Evolutionary conservation across 176 grass and related monocot genomes (phyloP).

Genomic region (Juncus inflexus): DNA sequence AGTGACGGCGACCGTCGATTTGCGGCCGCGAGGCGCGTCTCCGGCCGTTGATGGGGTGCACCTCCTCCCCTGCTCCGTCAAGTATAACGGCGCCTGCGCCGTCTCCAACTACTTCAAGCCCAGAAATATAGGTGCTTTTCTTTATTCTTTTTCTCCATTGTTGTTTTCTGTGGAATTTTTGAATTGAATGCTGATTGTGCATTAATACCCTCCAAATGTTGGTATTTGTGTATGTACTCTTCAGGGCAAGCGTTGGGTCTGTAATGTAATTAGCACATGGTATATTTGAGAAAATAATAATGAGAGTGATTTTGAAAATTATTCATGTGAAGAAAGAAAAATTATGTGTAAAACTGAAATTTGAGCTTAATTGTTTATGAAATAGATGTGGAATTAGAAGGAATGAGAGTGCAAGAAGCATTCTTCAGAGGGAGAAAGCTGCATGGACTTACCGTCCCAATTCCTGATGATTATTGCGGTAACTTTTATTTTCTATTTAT

Average conservation of each 20-base stretch:
- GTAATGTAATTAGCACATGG: too few species aligned
- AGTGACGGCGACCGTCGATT: constrained; percentile 42
- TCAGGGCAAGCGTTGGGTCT: too few species aligned
- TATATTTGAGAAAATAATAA: too few species aligned
- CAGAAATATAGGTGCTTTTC: constrained; percentile 56
- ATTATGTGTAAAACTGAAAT: background rate
- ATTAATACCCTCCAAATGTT: background rate
- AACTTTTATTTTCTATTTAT: constrained; percentile 5
- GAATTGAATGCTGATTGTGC: background rate
- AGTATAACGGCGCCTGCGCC: constrained; percentile 43
- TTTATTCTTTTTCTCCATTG: constrained; percentile 3
- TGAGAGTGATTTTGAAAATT: too few species aligned
- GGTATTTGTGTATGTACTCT: background rate
- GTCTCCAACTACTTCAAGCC: constrained; percentile 90
- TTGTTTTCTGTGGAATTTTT: background rate
- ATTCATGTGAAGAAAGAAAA: too few species aligned
- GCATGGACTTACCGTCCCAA: constrained; percentile 55
- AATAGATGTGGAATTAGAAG: constrained; percentile 63
- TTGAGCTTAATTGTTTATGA: background rate
- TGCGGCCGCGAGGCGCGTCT: constrained; percentile 23
- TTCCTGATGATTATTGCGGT: constrained; percentile 81
- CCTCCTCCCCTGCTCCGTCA: constrained; percentile 81
- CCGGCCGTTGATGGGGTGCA: constrained; percentile 39
- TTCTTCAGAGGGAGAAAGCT: constrained; percentile 94
- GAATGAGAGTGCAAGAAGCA: constrained; percentile 67